phyloP scores from a whole-genome alignment of 73 alveolate species.

The Halteria grandinella region DNA sequence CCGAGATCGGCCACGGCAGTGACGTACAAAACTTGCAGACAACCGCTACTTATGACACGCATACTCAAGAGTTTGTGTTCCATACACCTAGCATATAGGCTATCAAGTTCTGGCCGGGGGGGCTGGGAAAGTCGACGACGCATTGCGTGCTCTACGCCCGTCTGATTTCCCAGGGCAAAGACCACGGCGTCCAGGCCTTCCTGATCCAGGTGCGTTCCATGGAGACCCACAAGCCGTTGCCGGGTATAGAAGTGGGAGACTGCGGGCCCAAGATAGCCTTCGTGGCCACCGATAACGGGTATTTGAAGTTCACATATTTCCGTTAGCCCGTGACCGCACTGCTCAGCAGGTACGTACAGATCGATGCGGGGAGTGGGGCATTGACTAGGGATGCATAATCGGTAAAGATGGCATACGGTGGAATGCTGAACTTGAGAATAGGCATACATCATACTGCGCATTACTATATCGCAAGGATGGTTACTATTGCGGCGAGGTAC shows the following conservation, averaged over 20 bases:
- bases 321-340: conserved; percentile 23
- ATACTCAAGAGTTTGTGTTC: conserved; percentile 73
- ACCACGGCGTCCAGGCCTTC: conserved; percentile 79
- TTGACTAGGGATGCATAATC: neutral
- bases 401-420: conserved; percentile 48
- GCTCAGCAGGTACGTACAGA: conserved; percentile 25
- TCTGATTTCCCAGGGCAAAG: conserved; percentile 68
- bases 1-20: conserved; percentile 93
- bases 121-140: conserved; percentile 77
- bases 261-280: conserved; percentile 68
- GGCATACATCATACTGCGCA: neutral
- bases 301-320: conserved; percentile 28
- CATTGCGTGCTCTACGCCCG: conserved; percentile 72
- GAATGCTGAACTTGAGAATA: conserved; percentile 43
- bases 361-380: conserved; percentile 15
- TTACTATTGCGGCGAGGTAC: conserved; percentile 59
- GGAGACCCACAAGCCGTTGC: conserved; percentile 73
- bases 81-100: conserved; percentile 81
- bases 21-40: conserved; percentile 83
- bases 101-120: conserved; percentile 91
- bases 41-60: conserved; percentile 81
- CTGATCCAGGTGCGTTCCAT: conserved; percentile 73
- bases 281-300: conserved; percentile 41
- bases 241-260: conserved; percentile 86
- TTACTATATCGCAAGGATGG: conserved; percentile 13